A percentile compares a stretch with the other conserved stretches of the same genome.
Evolutionary conservation across 345 rosid genomes (phyloP).

Genomic region (Cardamine chenopodiifolia): DNA sequence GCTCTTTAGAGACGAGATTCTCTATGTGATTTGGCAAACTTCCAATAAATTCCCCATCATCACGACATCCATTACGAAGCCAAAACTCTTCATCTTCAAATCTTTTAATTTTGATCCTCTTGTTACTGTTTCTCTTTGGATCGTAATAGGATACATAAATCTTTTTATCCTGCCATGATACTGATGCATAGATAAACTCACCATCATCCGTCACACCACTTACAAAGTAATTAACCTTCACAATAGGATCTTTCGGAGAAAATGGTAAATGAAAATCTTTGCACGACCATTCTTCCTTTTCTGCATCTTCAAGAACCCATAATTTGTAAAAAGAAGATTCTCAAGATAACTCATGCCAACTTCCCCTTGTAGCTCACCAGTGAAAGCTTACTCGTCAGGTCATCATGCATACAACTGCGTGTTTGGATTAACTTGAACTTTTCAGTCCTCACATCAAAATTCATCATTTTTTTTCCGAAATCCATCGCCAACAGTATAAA

Average conservation of each 20-base stretch:
- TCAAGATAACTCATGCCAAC: slow-evolving; percentile 3
- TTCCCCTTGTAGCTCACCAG: slow-evolving; percentile 19
- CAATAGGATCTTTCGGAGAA: neutral
- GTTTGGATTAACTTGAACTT: neutral
- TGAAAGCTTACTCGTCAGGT: neutral
- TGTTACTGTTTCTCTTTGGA: slow-evolving; percentile 7
- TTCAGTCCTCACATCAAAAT: neutral
- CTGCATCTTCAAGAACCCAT: slow-evolving; percentile 26
- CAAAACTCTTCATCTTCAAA: slow-evolving; percentile 11
- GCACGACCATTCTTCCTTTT: slow-evolving; percentile 8
- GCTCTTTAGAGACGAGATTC: neutral
- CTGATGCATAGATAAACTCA: slow-evolving; percentile 1
- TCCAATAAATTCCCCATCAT: neutral
- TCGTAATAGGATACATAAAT: neutral
- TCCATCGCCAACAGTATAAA: neutral
- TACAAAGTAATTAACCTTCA: neutral
- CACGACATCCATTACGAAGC: neutral
- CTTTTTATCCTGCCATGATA: slow-evolving; percentile 11
- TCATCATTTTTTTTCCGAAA: neutral
- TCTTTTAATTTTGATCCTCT: neutral
- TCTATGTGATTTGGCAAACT: slow-evolving; percentile 10
- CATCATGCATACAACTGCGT: neutral
- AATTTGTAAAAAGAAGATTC: neutral
- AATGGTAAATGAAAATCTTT: slow-evolving; percentile 8
- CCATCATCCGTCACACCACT: slow-evolving; percentile 12